Base-by-base conservation (phyloP, 2,329 filamentous ascomycete species). In the Paramyrothecium sp. region DNA sequence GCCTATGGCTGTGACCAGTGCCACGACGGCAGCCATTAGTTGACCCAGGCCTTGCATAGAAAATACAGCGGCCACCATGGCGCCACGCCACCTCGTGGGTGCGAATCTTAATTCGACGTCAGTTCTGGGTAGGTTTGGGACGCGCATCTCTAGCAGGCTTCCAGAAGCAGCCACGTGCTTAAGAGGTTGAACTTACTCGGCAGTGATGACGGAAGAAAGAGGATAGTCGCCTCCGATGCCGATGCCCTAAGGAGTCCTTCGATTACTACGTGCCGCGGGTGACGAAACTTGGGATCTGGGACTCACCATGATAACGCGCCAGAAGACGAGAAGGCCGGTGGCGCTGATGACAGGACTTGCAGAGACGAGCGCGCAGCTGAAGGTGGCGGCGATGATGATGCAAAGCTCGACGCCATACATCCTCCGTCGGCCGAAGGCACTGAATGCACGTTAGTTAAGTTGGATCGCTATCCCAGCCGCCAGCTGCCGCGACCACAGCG, bases 21-120 rank as follows among this genome's bases (percentile, higher is more conserved):
- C 85, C 20, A 93, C 81, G 7, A 92, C 76, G 23, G 89, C 88
- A 13, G 89, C 88, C 20, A 80, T 78, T 54, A 94, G 85, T 67
- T 94, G 90, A n/a, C 91, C 90, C 23, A 92, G 78, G 51, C 90
- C 90, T 67, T 95, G 91, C 89, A 93, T 93, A 41, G 89, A 89
- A 68, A 95, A 95, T 52, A 94, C 90, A 17, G 89, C 83, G 12
- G 87, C 89, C 79, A 95, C 90, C 88, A 95, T 94, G 57, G 87
- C 89, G 60, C 90, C 91, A 65, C 91, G 82, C 86, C 89, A 92
- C 65, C 89, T 85, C 13, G 90, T 94, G 3, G 89, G 91, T 10
- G 90, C 89, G 69, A 94, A 94, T 65, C 84, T 86, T 62, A 13
- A 3, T 21, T 30, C 26, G 11, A 56, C 38, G 63, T 69, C 59